Conservation (phyloP, 202 grass and related monocot species). For the Sporobolus alterniflorus region DNA sequence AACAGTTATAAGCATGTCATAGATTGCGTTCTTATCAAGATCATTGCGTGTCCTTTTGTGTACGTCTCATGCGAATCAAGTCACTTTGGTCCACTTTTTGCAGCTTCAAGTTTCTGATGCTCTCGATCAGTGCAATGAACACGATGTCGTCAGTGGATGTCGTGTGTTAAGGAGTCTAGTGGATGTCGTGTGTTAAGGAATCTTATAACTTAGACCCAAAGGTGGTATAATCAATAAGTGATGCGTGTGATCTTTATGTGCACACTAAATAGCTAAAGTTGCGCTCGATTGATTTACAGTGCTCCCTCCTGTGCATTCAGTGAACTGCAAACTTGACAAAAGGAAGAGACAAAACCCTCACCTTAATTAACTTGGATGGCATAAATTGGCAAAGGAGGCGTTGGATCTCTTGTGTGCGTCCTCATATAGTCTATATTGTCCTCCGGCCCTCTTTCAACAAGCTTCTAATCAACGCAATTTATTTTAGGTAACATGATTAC, state of each 20-base stretch:
- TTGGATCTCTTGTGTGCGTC: too few relatives aligned
- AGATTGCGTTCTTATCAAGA: background rate
- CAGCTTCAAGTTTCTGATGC: background rate
- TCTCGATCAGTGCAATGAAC: constrained; percentile 34
- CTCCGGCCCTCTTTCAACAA: too few relatives aligned
- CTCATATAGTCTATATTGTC: too few relatives aligned
- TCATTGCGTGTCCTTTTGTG: constrained; percentile 37
- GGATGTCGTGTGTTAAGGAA: constrained; percentile 25
- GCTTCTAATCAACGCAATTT: too few relatives aligned
- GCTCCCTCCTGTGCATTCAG: background rate
- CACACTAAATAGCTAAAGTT: constrained; percentile 31
- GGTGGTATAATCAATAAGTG: background rate
- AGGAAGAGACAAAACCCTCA: constrained; percentile 37
- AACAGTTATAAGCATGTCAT: constrained; percentile 21
- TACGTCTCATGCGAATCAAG: constrained; percentile 41
- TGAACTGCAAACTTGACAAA: constrained; percentile 23
- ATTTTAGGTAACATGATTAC: background rate
- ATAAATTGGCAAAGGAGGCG: too few relatives aligned
- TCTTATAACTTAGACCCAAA: background rate
- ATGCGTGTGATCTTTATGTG: background rate
- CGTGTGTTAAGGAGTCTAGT: constrained; percentile 36
- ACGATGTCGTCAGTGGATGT: too few relatives aligned
- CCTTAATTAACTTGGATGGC: too few relatives aligned
- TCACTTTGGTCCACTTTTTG: constrained; percentile 37
- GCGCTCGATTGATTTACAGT: background rate